Evolutionary conservation across 1,284 basidiomycete species (phyloP).

Genomic region (Pyrrhoderma noxium): DNA sequence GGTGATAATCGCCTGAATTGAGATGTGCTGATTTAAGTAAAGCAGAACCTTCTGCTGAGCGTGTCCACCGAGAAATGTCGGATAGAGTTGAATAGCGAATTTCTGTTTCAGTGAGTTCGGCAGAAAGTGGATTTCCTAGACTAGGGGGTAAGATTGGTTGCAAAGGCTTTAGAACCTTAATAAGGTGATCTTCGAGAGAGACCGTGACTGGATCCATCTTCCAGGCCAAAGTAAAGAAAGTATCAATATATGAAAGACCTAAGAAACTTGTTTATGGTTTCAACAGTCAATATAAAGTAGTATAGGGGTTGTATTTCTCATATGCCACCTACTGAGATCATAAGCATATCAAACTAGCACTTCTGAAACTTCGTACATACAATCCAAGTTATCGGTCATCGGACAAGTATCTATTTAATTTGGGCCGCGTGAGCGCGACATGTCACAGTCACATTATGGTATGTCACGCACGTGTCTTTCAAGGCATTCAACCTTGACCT

Average conservation of each 20-base stretch:
- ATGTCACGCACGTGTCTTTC: background rate
- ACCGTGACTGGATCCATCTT: constrained; percentile 40
- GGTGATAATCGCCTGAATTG: constrained; percentile 47
- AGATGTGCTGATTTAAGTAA: constrained; percentile 40
- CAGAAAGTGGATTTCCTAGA: constrained; percentile 35
- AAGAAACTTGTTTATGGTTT: no score
- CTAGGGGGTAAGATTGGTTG: constrained; percentile 37
- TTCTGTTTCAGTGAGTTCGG: constrained; percentile 28
- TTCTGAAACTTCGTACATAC: no score
- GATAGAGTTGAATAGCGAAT: constrained; percentile 57
- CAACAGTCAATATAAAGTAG: no score
- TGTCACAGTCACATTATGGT: constrained; percentile 11
- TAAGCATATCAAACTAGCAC: no score
- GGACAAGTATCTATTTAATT: no score
- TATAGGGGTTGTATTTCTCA: no score
- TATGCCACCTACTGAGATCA: no score
- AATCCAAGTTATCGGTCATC: no score
- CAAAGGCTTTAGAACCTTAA: constrained; percentile 40
- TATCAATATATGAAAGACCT: no score
- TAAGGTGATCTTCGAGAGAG: constrained; percentile 61
- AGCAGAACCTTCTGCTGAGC: constrained; percentile 39
- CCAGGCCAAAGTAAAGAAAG: no score
- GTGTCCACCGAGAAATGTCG: constrained; percentile 60
- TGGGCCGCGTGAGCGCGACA: constrained; percentile 8
- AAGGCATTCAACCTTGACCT: no score